These are phyloP conservation scores for Houttuynia cordata DNA, from an alignment of 164 flowering plant species.

Conservation along the genomic window DNA sequence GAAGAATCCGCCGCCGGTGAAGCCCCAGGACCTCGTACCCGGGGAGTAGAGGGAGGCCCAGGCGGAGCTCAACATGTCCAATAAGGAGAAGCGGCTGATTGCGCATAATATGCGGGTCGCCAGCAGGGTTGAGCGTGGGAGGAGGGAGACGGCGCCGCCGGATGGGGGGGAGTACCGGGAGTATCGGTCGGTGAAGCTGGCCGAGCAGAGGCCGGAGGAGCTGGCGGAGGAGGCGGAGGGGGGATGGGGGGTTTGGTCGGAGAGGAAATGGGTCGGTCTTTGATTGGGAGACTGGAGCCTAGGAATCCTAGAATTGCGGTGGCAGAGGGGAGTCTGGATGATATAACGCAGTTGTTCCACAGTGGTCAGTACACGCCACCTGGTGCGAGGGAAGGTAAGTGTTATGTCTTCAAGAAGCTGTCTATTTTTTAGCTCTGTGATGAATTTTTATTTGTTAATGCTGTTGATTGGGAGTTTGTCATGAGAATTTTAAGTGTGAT, in stretches of 20 bases:
- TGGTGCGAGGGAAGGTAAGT: conserved; percentile 34
- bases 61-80: conserved; percentile 56
- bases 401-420: not conserved
- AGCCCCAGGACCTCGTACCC: conserved; percentile 48
- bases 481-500: not conserved
- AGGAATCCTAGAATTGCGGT: conserved; percentile 71
- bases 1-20: conserved; percentile 7
- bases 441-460: not conserved
- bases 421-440: not conserved
- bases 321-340: conserved; percentile 52
- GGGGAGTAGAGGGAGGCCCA: conserved; percentile 55
- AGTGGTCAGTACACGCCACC: conserved; percentile 54
- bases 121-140: conserved; percentile 37
- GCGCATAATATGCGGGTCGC: conserved; percentile 52
- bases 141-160: conserved; percentile 20
- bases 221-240: conserved; percentile 8
- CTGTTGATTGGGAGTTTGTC: not conserved
- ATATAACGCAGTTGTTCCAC: conserved; percentile 49
- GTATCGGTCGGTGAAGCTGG: conserved; percentile 34
- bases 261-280: conserved; percentile 3
- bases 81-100: conserved; percentile 67
- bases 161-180: conserved; percentile 31
- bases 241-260: conserved; percentile 2
- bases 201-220: conserved; percentile 36
- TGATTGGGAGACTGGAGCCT: conserved; percentile 39